Conservation (phyloP, 176 grass and related monocot genomes). For the Carex scoparia region DNA sequence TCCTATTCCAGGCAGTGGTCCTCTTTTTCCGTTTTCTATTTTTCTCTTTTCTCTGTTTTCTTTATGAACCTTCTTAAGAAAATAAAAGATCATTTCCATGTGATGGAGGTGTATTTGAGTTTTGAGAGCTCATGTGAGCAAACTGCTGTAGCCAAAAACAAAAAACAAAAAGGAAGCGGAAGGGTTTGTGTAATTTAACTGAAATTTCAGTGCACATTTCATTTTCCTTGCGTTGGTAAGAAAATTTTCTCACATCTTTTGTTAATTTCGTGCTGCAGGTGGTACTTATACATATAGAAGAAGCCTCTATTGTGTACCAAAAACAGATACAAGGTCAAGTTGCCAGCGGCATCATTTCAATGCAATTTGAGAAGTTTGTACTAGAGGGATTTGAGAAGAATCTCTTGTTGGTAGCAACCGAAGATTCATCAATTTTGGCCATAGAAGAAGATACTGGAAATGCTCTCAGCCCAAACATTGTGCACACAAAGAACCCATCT, state of each 20-base stretch:
- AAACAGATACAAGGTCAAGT: constrained; percentile 75
- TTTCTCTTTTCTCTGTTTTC: background rate
- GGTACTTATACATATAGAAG: constrained; percentile 66
- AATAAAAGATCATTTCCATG: background rate
- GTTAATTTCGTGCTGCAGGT: constrained; percentile 44
- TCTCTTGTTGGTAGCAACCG: constrained; percentile 59
- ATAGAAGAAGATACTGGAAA: constrained; percentile 74
- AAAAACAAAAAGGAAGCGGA: background rate
- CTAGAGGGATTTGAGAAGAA: constrained; percentile 66
- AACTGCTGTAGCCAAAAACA: background rate
- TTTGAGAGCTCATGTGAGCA: background rate
- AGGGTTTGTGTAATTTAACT: background rate
- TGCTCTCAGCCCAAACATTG: constrained; percentile 49
- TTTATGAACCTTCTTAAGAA: background rate
- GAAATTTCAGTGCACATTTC: background rate
- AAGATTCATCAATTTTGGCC: constrained; percentile 78
- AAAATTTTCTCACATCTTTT: background rate
- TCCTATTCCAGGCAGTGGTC: background rate
- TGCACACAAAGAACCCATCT: constrained; percentile 73
- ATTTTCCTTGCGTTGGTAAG: background rate
- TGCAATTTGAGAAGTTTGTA: constrained; percentile 72
- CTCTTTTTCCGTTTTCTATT: background rate
- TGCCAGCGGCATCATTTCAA: constrained; percentile 63
- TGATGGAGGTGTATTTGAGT: background rate
- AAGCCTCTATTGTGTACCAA: constrained; percentile 65